A percentile compares a stretch with the other conserved stretches of the same genome.
phyloP scores from a whole-genome alignment of 495 filamentous ascomycete species.

The Neurospora intermedia region DNA sequence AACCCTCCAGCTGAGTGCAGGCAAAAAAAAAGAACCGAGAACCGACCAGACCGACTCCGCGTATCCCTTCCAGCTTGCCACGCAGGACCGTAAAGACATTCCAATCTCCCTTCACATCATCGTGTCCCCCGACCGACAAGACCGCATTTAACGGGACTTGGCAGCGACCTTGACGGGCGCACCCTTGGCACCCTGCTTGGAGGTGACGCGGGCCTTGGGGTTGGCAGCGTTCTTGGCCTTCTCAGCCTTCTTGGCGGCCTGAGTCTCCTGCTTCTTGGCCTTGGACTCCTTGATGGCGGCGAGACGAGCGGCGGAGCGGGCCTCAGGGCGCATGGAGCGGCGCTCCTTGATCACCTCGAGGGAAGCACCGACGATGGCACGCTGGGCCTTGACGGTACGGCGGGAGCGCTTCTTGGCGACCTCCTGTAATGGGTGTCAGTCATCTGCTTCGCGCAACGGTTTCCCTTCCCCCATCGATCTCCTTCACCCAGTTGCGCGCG shows the following conservation, averaged over 20 bases:
- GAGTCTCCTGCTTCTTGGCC: conserved; percentile 84
- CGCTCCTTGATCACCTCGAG: conserved; percentile 99
- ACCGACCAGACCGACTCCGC: conserved; percentile 29
- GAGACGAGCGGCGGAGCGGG: conserved; percentile 80
- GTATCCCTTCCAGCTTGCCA: conserved; percentile 16
- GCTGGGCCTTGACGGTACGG: conserved; percentile 96
- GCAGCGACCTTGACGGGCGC: conserved; percentile 74
- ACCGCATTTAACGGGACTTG: conserved; percentile 65
- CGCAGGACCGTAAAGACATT: conserved; percentile 15
- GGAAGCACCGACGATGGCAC: conserved; percentile 96
- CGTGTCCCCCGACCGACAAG: conserved; percentile 4
- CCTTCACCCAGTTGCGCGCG: background rate
- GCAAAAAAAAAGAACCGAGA: conserved; percentile 20
- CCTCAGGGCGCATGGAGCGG: conserved; percentile 84
- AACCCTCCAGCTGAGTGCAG: conserved; percentile 21
- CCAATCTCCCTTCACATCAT: conserved; percentile 14
- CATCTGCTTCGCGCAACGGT: conserved; percentile 4
- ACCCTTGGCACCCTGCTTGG: conserved; percentile 97
- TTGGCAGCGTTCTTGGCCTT: conserved; percentile 92
- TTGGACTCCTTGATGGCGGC: conserved; percentile 91
- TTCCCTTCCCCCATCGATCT: background rate
- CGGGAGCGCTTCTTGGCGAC: conserved; percentile 98
- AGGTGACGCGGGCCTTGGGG: conserved; percentile 57
- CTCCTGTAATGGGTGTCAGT: conserved; percentile 62
- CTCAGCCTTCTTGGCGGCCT: conserved; percentile 94